Conservation (phyloP, 495 filamentous ascomycete species). For the Xylaria intraflava region DNA sequence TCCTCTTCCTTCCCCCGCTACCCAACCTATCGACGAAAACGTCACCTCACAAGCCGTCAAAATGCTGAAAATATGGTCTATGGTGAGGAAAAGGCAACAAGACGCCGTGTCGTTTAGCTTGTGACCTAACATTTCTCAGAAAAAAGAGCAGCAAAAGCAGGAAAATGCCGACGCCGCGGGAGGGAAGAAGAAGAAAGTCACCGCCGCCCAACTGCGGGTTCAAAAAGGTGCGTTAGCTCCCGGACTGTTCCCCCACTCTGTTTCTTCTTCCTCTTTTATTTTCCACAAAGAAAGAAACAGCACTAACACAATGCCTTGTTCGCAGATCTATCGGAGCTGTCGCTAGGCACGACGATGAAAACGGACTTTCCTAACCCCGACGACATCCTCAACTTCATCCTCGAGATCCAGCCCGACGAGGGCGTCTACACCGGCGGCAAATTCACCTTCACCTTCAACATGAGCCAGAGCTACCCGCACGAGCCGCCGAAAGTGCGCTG, state of each 20-base stretch:
- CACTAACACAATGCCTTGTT: neutral
- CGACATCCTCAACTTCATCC: constrained; percentile 91
- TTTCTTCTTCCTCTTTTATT: neutral
- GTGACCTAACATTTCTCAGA: constrained; percentile 44
- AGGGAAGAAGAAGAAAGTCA: constrained; percentile 95
- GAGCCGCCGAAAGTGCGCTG: constrained; percentile 98
- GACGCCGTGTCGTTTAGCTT: neutral
- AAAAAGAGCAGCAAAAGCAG: constrained; percentile 91
- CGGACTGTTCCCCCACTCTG: neutral
- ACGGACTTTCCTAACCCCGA: constrained; percentile 90
- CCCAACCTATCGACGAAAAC: neutral
- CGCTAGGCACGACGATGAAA: constrained; percentile 84
- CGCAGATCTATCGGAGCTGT: constrained; percentile 85
- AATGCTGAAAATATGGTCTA: constrained; percentile 99
- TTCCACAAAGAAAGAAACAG: neutral
- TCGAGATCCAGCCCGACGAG: constrained; percentile 93
- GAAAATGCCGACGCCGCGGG: constrained; percentile 71
- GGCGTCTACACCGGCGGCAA: constrained; percentile 91
- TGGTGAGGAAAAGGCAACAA: constrained; percentile 52
- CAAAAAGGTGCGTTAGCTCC: constrained; percentile 68
- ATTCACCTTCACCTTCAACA: constrained; percentile 86
- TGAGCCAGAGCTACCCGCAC: constrained; percentile 93
- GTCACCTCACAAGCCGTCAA: constrained; percentile 31
- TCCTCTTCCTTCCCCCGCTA: neutral
- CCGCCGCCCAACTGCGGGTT: constrained; percentile 87